phyloP scores from a whole-genome alignment of 345 rosid genomes.

The Gossypium ekmanianum region DNA sequence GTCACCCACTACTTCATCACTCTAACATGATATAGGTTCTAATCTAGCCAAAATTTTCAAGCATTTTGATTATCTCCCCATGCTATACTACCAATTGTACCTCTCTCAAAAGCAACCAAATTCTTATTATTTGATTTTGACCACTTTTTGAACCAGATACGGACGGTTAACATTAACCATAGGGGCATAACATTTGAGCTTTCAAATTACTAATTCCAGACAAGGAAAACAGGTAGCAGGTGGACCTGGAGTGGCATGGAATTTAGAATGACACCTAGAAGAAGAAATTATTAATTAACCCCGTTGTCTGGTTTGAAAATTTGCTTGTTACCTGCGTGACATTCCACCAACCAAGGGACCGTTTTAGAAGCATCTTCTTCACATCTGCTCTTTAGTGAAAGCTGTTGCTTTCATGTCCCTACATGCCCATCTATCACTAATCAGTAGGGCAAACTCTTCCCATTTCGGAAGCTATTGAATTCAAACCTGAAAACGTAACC shows the following conservation, averaged over 20 bases:
- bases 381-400: neutral
- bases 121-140: neutral
- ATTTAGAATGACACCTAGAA: slow-evolving; percentile 10
- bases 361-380: slow-evolving; percentile 10
- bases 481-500: neutral
- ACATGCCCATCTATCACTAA: neutral
- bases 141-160: neutral
- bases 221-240: neutral
- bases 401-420: slow-evolving; percentile 7
- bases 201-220: neutral
- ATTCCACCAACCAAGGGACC: slow-evolving; percentile 18
- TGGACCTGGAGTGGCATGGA: neutral
- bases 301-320: neutral
- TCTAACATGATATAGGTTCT: neutral
- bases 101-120: neutral
- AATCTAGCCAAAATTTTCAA: neutral
- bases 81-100: neutral
- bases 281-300: neutral
- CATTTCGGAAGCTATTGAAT: neutral
- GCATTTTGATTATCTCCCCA: neutral
- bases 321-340: slow-evolving; percentile 7
- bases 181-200: neutral
- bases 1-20: neutral
- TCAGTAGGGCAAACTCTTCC: neutral
- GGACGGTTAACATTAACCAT: neutral